phyloP scores from a whole-genome alignment of 768 basidiomycete genomes.

The Coprinopsis cinerea region DNA sequence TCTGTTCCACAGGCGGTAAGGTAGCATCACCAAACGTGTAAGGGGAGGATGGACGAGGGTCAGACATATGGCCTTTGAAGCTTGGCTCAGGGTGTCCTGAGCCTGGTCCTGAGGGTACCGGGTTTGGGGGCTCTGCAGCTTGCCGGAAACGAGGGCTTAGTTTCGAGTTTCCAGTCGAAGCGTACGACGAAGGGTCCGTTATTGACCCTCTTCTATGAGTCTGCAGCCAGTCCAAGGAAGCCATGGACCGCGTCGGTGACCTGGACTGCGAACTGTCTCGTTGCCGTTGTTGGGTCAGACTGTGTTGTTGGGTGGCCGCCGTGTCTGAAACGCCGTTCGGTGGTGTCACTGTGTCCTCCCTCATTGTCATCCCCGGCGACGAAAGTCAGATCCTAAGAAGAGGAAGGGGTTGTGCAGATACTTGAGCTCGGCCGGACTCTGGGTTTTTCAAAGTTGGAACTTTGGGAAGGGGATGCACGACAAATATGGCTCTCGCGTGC shows the following conservation, averaged over 20 bases:
- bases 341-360: slow-evolving; percentile 5
- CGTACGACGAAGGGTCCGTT: slow-evolving; percentile 77
- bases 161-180: slow-evolving; percentile 29
- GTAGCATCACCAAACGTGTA: slow-evolving; percentile 71
- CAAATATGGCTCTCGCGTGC: slow-evolving; percentile 27
- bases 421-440: slow-evolving; percentile 14
- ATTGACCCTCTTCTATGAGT: slow-evolving; percentile 80
- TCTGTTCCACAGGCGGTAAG: slow-evolving; percentile 28
- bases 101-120: slow-evolving; percentile 23
- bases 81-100: slow-evolving; percentile 22
- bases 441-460: slow-evolving; percentile 12
- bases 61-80: slow-evolving; percentile 28
- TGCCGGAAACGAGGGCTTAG: slow-evolving; percentile 14
- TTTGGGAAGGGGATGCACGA: slow-evolving; percentile 13
- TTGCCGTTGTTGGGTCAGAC: not conserved
- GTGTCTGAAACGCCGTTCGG: slow-evolving; percentile 2
- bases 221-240: slow-evolving; percentile 74
- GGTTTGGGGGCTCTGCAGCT: slow-evolving; percentile 10
- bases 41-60: slow-evolving; percentile 57
- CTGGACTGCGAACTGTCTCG: slow-evolving; percentile 35
- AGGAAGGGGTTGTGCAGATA: slow-evolving; percentile 10
- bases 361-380: slow-evolving; percentile 5
- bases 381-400: slow-evolving; percentile 9
- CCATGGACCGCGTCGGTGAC: slow-evolving; percentile 55
- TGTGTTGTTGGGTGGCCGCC: not conserved